Conservation (phyloP, 352 stramenopile genomes). For the Globisporangium yorkense region DNA sequence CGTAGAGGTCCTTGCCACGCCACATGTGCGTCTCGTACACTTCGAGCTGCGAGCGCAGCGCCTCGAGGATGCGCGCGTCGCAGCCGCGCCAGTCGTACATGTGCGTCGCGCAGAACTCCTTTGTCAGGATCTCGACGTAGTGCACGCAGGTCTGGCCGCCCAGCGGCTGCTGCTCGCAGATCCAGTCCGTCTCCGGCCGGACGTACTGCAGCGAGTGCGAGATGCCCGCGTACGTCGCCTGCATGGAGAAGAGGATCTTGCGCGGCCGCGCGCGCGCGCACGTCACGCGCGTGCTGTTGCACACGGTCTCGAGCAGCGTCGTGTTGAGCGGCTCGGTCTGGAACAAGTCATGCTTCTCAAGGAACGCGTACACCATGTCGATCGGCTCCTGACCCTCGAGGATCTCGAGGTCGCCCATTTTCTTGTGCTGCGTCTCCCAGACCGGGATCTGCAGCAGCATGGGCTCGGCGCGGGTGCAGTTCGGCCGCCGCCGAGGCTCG, state of each 20-base stretch:
- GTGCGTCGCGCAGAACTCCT: constrained; percentile 66
- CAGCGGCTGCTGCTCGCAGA: constrained; percentile 36
- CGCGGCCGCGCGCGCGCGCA: constrained; percentile 50
- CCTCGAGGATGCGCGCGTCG: constrained; percentile 50
- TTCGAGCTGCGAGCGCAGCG: constrained; percentile 53
- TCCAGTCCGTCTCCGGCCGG: constrained; percentile 73
- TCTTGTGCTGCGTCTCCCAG: constrained; percentile 63
- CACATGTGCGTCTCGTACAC: constrained; percentile 73
- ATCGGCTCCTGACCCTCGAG: constrained; percentile 75
- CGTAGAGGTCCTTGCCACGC: constrained; percentile 74
- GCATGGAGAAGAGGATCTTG: constrained; percentile 71
- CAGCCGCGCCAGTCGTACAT: constrained; percentile 63
- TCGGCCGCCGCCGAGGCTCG: constrained; percentile 48
- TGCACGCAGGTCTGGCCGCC: constrained; percentile 66
- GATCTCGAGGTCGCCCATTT: constrained; percentile 66
- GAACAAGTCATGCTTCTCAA: constrained; percentile 84
- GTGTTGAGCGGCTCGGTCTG: constrained; percentile 78
- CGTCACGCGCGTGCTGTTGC: constrained; percentile 61
- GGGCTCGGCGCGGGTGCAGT: constrained; percentile 72
- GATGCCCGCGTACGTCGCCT: constrained; percentile 67
- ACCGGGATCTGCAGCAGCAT: constrained; percentile 72
- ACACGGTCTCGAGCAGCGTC: constrained; percentile 56
- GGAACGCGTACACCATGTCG: constrained; percentile 79
- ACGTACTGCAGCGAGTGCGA: constrained; percentile 71
- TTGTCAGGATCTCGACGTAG: constrained; percentile 59